Evolutionary conservation across 2,329 filamentous ascomycete species (phyloP), one percentile per base, ranked within the genome.

Genomic region (Parascedosporium putredinis): DNA sequence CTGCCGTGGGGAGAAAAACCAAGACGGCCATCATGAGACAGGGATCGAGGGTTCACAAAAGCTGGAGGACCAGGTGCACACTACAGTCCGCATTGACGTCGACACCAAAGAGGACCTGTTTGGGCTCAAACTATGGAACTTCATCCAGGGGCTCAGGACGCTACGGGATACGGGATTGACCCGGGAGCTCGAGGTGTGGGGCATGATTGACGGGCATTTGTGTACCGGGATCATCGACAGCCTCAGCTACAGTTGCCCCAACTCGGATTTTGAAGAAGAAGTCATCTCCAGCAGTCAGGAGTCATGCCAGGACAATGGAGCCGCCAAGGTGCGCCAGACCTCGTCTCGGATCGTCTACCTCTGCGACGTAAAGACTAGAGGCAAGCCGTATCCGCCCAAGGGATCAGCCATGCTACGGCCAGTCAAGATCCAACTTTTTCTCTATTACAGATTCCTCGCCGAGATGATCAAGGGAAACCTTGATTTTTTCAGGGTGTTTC

Each of bases 171-270:
- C 74, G 1, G 86, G 87, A 3, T 69, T 84, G 51, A 89, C 87
- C 2, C 73, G 87, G 16, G 86, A 91, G 64, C 63, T 91, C 23
- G 84, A 89, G 58, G 75, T 97, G 3, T 96, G 91, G 88, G 93
- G 91, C 0, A 68, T 85, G 10, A 64, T 96, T 2, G 82, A 93
- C 51, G 88, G 84, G 1, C 79, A 94, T 57, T 71, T 96, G 20
- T 81, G 97, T 52, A 93, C 87, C 57, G 93, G 93, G 1, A 71
- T 97, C 46, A 94, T 98, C 54, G 93, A 98, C 61, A 82, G 90
- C 57, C 66, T 97, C 14, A 88, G 82, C 50, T 85, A 85, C 58
- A 72, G 80, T 18, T 88, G 88, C 57, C 88, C 89, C 0, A 84
- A 94, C 56, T 68, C 76, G 0, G 76, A 79, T 23, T 76, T 86